These are phyloP conservation scores for Apiotrichum porosum DNA, from an alignment of 1,284 basidiomycete genomes.

Conservation along the genomic window DNA sequence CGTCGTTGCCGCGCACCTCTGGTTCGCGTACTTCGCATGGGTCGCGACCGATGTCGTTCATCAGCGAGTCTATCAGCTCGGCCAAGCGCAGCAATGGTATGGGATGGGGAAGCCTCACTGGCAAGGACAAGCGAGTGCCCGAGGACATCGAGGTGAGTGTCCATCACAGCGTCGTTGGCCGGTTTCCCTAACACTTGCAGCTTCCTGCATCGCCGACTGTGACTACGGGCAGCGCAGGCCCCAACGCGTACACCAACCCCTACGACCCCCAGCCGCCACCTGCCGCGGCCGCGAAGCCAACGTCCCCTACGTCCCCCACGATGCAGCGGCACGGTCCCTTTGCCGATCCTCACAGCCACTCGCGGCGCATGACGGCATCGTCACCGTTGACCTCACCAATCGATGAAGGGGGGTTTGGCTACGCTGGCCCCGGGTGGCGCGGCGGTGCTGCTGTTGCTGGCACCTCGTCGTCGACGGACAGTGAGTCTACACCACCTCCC, in stretches of 20 bases:
- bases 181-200: neutral
- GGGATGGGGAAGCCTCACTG: conserved; percentile 25
- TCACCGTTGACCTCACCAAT: conserved; percentile 4
- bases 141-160: conserved; percentile 23
- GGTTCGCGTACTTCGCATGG: too few species aligned
- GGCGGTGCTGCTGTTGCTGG: conserved; percentile 20
- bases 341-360: conserved; percentile 17
- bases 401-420: conserved; percentile 19
- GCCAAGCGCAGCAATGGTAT: conserved; percentile 25
- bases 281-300: neutral
- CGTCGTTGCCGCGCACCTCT: conserved; percentile 7
- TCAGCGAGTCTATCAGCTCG: conserved; percentile 12
- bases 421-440: conserved; percentile 31
- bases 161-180: neutral
- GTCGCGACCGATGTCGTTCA: conserved; percentile 1
- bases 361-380: neutral
- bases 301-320: conserved; percentile 3
- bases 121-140: conserved; percentile 12
- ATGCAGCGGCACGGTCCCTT: conserved; percentile 25
- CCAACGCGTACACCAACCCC: conserved; percentile 20
- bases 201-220: neutral
- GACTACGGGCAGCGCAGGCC: conserved; percentile 1
- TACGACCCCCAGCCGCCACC: conserved; percentile 27
- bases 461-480: neutral
- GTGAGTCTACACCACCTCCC: neutral